Conservation (phyloP, 495 filamentous ascomycete genomes). For the Penicillium canescens region DNA sequence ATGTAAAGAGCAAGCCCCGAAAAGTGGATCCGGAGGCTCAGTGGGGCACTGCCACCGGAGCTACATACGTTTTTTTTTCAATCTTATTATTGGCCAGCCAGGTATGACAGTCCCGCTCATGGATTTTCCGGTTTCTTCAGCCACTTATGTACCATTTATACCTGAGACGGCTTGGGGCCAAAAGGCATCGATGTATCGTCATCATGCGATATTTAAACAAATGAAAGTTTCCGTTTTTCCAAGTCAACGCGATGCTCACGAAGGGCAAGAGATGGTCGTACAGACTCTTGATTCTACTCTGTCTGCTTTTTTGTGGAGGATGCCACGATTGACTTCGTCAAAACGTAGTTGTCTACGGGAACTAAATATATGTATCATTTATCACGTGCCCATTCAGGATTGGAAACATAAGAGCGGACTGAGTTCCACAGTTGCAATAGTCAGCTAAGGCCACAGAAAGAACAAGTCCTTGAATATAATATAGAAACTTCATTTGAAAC, state of each 20-base stretch:
- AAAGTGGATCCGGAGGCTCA: neutral
- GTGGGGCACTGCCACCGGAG: neutral
- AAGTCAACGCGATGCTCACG: neutral
- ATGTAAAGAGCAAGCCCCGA: neutral
- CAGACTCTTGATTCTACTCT: no score
- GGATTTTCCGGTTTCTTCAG: neutral
- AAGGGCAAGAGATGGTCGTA: no score
- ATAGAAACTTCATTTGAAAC: no score
- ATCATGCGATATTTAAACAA: neutral
- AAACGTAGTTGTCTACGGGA: no score
- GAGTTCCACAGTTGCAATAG: no score
- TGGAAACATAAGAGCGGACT: no score
- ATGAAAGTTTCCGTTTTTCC: neutral
- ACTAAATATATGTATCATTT: no score
- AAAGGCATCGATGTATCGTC: neutral
- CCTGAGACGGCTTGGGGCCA: neutral
- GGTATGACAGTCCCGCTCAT: neutral
- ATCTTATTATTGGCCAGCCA: neutral
- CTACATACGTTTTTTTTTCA: neutral
- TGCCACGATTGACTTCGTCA: no score
- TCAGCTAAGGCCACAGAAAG: no score
- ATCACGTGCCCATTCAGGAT: no score
- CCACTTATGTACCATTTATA: neutral
- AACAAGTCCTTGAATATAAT: no score
- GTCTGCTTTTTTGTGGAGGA: no score